Percentiles rank a stretch among this genome's conserved stretches.
Evolutionary conservation across 2,329 filamentous ascomycete genomes (phyloP).

Genomic region (Nakataea oryzae): DNA sequence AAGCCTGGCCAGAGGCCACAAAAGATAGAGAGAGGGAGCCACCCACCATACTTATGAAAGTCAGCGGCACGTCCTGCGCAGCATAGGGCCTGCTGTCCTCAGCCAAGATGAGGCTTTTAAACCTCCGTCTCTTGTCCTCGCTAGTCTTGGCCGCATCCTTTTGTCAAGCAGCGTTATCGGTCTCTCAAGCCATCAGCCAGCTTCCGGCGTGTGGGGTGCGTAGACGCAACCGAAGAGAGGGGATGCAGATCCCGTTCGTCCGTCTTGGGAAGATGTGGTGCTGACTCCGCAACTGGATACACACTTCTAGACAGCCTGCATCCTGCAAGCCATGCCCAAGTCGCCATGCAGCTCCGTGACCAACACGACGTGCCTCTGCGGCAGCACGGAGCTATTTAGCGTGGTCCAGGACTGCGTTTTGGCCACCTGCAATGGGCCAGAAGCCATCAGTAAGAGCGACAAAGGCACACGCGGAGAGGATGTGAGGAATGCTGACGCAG

Average conservation of each 20-base stretch:
- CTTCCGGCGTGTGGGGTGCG: not conserved
- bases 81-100: not conserved
- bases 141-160: not conserved
- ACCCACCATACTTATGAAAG: not conserved
- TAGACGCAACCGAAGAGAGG: not conserved
- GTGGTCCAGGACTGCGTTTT: not conserved
- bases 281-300: not conserved
- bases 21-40: too few relatives aligned
- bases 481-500: not conserved
- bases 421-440: slow-evolving; percentile 1
- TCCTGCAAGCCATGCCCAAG: not conserved
- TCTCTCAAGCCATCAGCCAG: not conserved
- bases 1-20: too few relatives aligned
- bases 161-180: not conserved
- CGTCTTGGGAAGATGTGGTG: not conserved
- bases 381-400: not conserved
- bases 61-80: not conserved
- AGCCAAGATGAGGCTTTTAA: not conserved
- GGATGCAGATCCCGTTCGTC: not conserved
- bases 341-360: slow-evolving; percentile 2
- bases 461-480: not conserved
- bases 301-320: not conserved
- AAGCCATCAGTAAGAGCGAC: not conserved
- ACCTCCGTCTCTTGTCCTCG: not conserved
- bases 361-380: slow-evolving; percentile 1